Evolutionary conservation across 2,329 filamentous ascomycete species (phyloP).

Genomic region (Colletotrichum sp.): DNA sequence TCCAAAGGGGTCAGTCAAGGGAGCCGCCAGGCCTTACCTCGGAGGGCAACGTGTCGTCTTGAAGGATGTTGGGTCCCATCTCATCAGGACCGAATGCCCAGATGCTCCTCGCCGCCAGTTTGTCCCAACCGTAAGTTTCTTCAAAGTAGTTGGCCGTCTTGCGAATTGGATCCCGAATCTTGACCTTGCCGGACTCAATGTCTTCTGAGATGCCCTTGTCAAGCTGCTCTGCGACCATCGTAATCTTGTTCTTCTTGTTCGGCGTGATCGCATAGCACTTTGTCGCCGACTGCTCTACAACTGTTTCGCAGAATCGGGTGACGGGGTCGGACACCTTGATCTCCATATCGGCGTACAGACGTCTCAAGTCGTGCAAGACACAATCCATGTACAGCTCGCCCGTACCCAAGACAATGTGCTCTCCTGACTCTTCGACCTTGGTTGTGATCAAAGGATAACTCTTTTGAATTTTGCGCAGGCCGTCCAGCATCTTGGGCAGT

Average conservation of each 20-base stretch:
- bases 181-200: conserved; percentile 89
- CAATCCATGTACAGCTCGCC: conserved; percentile 99
- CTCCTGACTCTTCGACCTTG: conserved; percentile 97
- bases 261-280: conserved; percentile 98
- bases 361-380: conserved; percentile 90
- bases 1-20: background rate
- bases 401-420: conserved; percentile 93
- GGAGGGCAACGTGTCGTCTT: conserved; percentile 93
- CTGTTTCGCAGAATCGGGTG: conserved; percentile 96
- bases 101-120: conserved; percentile 91
- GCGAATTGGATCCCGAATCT: conserved; percentile 89
- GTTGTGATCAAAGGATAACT: conserved; percentile 95
- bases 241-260: conserved; percentile 99
- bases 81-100: conserved; percentile 99
- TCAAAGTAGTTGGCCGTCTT: conserved; percentile 98
- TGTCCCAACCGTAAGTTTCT: conserved; percentile 95
- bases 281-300: conserved; percentile 94
- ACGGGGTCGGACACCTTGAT: conserved; percentile 98
- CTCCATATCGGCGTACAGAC: conserved; percentile 98
- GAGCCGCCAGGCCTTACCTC: conserved; percentile 59
- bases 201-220: conserved; percentile 95
- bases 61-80: conserved; percentile 90
- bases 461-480: conserved; percentile 95
- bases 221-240: conserved; percentile 95
- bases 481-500: conserved; percentile 97